Percentiles rank a stretch among this genome's conserved stretches.
These are phyloP conservation scores for Pulveroboletus sp. DNA, from an alignment of 768 basidiomycete genomes.

Conservation along the genomic window DNA sequence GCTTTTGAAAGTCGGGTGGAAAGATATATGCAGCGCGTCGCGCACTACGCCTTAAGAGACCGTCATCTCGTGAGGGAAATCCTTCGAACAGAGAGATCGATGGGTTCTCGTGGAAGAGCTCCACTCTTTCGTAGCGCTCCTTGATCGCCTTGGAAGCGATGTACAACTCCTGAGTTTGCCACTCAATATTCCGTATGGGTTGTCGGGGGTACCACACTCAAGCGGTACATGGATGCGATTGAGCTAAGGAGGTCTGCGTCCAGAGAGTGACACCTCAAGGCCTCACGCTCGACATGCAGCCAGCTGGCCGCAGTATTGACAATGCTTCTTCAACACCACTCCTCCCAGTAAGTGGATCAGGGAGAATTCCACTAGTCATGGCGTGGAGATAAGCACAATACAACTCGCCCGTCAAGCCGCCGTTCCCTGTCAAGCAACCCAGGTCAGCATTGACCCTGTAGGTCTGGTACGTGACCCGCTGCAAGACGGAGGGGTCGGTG, in stretches of 20 bases:
- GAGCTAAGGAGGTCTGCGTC: constrained; percentile 31
- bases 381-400: constrained; percentile 45
- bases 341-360: constrained; percentile 43
- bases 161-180: constrained; percentile 27
- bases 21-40: constrained; percentile 9
- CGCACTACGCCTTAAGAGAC: constrained; percentile 15
- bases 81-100: background rate
- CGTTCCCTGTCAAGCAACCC: constrained; percentile 25
- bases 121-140: no score
- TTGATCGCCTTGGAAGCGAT: no score
- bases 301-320: constrained; percentile 37
- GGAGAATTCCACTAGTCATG: constrained; percentile 36
- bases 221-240: constrained; percentile 34
- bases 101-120: constrained; percentile 5
- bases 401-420: constrained; percentile 25
- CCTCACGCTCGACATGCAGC: constrained; percentile 37
- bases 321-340: no score
- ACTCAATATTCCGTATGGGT: constrained; percentile 39
- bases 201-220: no score
- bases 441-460: constrained; percentile 31
- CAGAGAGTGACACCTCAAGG: constrained; percentile 21
- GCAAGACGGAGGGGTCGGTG: no score
- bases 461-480: constrained; percentile 22
- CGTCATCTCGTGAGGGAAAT: background rate
- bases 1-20: no score